A percentile compares a stretch with the other conserved stretches of the same genome.
These are phyloP conservation scores for Fusarium floridanum DNA, from an alignment of 2,329 filamentous ascomycete species.

Conservation along the genomic window DNA sequence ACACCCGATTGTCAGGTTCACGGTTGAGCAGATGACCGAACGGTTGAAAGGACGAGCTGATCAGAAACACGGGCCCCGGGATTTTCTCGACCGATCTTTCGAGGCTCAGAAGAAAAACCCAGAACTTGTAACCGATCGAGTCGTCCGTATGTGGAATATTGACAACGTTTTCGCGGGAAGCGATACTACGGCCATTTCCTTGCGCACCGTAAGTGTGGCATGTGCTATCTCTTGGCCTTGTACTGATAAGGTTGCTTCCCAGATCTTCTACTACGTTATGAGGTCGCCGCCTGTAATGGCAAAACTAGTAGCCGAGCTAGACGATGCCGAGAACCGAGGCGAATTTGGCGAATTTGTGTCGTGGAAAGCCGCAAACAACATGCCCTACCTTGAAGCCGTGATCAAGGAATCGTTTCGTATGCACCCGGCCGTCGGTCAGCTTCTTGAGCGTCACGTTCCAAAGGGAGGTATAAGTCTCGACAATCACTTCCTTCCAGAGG, in stretches of 20 bases:
- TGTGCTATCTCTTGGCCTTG: neutral
- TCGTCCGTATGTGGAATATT: no score
- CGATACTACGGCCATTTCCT: no score
- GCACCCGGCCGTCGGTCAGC: neutral
- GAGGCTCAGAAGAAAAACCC: no score
- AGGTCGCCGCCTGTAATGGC: neutral
- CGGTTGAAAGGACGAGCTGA: neutral
- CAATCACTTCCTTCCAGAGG: neutral
- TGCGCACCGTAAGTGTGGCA: neutral
- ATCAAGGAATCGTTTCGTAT: neutral
- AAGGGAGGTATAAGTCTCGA: neutral
- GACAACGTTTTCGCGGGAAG: no score
- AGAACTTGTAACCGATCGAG: no score
- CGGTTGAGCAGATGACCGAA: neutral
- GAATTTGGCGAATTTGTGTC: neutral
- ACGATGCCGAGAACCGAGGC: neutral
- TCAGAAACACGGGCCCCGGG: neutral
- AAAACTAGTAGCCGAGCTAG: neutral
- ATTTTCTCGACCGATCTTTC: no score
- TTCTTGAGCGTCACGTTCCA: neutral
- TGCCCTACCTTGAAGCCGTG: neutral
- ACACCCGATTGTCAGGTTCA: neutral
- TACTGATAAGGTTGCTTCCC: neutral
- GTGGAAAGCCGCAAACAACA: neutral
- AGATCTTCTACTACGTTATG: neutral